These are phyloP conservation scores for Colletotrichum sp. DNA, from an alignment of 2,329 filamentous ascomycete species.

Conservation along the genomic window DNA sequence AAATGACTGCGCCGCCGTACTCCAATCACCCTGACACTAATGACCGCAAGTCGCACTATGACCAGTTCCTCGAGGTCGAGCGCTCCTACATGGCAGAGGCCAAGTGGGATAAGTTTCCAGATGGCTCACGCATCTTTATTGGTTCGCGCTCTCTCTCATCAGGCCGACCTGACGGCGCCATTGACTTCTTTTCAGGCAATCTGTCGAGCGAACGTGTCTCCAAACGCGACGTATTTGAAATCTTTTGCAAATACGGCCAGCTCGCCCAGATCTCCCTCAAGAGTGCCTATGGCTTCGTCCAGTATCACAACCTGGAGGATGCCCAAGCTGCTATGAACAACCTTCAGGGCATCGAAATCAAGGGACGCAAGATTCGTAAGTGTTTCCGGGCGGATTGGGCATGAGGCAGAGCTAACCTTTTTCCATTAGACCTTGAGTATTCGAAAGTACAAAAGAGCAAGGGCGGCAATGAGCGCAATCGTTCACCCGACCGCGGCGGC, in stretches of 20 bases:
- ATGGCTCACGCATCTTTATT: slow-evolving; percentile 80
- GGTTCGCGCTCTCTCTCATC: slow-evolving; percentile 56
- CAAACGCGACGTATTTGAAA: slow-evolving; percentile 90
- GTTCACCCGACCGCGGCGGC: slow-evolving; percentile 64
- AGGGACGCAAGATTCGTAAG: slow-evolving; percentile 94
- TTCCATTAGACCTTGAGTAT: slow-evolving; percentile 81
- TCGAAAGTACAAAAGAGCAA: slow-evolving; percentile 87
- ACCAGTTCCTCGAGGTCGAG: slow-evolving; percentile 75
- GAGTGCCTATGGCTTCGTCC: slow-evolving; percentile 95
- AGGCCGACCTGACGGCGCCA: slow-evolving; percentile 24
- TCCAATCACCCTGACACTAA: slow-evolving; percentile 36
- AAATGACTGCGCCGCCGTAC: slow-evolving; percentile 34
- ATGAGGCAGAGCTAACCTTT: background rate
- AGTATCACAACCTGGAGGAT: slow-evolving; percentile 80
- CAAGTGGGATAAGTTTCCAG: slow-evolving; percentile 81
- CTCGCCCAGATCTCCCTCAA: slow-evolving; percentile 96
- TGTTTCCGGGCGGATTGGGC: slow-evolving; percentile 22
- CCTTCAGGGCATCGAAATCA: slow-evolving; percentile 81
- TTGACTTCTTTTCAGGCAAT: slow-evolving; percentile 66
- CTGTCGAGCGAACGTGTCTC: slow-evolving; percentile 91
- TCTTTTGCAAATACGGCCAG: slow-evolving; percentile 84
- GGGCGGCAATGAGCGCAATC: slow-evolving; percentile 57
- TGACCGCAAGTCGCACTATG: slow-evolving; percentile 70
- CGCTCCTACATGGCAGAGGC: slow-evolving; percentile 77
- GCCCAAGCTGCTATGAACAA: slow-evolving; percentile 76